Conservation (phyloP, 2,329 filamentous ascomycete species). For the Fusarium aywerte region DNA sequence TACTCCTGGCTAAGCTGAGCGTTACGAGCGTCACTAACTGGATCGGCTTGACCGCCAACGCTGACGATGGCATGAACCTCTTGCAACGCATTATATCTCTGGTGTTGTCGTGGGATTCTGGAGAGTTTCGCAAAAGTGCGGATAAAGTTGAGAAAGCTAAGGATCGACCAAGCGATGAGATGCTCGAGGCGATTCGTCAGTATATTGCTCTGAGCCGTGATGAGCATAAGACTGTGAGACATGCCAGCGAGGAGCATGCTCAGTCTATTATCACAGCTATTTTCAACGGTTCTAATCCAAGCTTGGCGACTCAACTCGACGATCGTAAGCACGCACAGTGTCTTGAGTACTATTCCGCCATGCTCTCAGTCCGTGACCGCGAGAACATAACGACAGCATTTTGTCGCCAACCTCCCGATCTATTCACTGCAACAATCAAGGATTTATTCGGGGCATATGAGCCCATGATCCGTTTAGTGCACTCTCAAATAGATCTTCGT, state of each 20-base stretch:
- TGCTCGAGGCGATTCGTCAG: constrained; percentile 68
- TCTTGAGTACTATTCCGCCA: constrained; percentile 75
- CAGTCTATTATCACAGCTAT: constrained; percentile 75
- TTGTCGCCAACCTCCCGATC: constrained; percentile 75
- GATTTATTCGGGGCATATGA: constrained; percentile 76
- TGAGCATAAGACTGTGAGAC: constrained; percentile 68
- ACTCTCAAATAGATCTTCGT: constrained; percentile 76
- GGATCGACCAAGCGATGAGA: constrained; percentile 66
- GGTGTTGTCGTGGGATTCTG: constrained; percentile 77
- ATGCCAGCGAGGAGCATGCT: constrained; percentile 60
- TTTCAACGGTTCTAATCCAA: constrained; percentile 64
- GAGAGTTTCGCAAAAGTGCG: constrained; percentile 73
- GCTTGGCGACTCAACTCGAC: constrained; percentile 59
- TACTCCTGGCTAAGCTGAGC: constrained; percentile 82
- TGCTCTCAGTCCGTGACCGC: constrained; percentile 79
- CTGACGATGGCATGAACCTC: constrained; percentile 83
- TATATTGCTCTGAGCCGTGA: constrained; percentile 64
- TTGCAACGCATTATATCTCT: constrained; percentile 80
- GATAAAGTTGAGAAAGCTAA: constrained; percentile 73
- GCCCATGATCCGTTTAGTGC: constrained; percentile 76
- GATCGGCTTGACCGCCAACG: constrained; percentile 76
- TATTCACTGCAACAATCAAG: constrained; percentile 74
- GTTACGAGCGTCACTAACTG: constrained; percentile 80
- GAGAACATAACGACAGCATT: constrained; percentile 73
- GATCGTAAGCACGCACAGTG: constrained; percentile 71